Percentiles rank a stretch among this genome's conserved stretches.
Conservation (phyloP, 306 rosid species). For the Corylus heterophylla region DNA sequence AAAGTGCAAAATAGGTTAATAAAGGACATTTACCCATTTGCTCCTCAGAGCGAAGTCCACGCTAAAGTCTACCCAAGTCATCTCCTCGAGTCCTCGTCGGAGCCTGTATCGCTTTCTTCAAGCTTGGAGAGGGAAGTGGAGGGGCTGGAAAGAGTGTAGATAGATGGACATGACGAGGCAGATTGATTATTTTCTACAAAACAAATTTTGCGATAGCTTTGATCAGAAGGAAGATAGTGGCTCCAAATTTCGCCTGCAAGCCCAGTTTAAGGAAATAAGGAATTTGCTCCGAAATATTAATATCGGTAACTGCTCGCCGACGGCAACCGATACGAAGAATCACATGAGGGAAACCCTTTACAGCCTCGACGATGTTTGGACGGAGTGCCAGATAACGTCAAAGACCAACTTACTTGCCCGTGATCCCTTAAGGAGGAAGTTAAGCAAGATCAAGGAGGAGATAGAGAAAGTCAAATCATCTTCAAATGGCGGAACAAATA, state of each 20-base stretch:
- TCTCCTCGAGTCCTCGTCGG: too few relatives aligned
- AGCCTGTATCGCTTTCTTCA: background rate
- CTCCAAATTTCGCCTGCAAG: background rate
- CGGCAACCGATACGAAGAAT: too few relatives aligned
- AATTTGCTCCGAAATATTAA: too few relatives aligned
- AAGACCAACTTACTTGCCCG: background rate
- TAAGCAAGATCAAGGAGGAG: slow-evolving; percentile 2
- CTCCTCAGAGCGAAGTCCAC: too few relatives aligned
- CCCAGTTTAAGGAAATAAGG: slow-evolving; percentile 7
- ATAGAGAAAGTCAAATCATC: background rate
- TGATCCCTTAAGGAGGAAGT: background rate
- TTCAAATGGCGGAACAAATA: background rate
- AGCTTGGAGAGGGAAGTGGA: background rate
- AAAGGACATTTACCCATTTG: too few relatives aligned
- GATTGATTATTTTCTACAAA: slow-evolving; percentile 10
- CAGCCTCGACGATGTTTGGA: slow-evolving; percentile 6
- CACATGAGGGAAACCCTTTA: background rate
- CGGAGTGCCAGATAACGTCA: slow-evolving; percentile 13
- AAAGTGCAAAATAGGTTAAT: too few relatives aligned
- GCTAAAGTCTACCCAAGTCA: too few relatives aligned
- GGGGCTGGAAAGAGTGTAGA: background rate
- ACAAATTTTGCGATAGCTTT: background rate
- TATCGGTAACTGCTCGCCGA: too few relatives aligned
- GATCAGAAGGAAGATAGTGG: background rate
- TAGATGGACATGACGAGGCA: slow-evolving; percentile 15